Evolutionary conservation across 2,329 filamentous ascomycete species (phyloP).

Genomic region (Xylaria arbuscula): DNA sequence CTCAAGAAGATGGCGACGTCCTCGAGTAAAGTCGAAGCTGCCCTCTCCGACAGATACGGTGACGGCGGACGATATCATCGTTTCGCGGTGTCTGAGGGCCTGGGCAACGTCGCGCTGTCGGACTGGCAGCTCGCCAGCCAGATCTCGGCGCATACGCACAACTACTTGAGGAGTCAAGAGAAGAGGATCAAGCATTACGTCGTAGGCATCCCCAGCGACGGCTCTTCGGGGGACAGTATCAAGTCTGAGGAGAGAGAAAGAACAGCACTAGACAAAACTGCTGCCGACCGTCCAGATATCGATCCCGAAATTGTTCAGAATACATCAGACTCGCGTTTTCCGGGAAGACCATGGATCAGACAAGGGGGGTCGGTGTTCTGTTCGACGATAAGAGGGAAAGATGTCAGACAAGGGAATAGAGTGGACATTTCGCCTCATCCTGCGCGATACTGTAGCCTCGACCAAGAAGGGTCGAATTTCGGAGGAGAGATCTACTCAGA

Average conservation of each 20-base stretch:
- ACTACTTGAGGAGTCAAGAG: neutral
- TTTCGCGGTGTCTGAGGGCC: neutral
- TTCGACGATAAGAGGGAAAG: neutral
- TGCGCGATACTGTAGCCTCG: neutral
- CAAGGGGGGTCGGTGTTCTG: neutral
- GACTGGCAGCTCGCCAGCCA: neutral
- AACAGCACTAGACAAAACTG: neutral
- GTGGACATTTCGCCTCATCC: neutral
- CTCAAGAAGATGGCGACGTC: neutral
- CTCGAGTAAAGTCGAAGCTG: neutral
- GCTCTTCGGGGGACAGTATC: neutral
- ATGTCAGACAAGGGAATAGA: neutral
- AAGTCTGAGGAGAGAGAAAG: neutral
- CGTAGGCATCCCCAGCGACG: neutral
- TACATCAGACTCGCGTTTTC: neutral
- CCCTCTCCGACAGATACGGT: neutral
- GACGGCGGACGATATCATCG: neutral
- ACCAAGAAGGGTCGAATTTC: neutral
- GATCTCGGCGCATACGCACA: neutral
- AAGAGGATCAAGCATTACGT: conserved; percentile 4
- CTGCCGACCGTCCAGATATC: neutral
- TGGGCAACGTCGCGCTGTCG: too few species aligned
- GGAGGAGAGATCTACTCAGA: neutral
- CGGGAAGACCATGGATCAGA: neutral
- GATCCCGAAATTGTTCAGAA: neutral